A percentile compares a stretch with the other conserved stretches of the same genome.
These are phyloP conservation scores for Phytophthora europaea DNA, from an alignment of 352 stramenopile species.

Conservation along the genomic window DNA sequence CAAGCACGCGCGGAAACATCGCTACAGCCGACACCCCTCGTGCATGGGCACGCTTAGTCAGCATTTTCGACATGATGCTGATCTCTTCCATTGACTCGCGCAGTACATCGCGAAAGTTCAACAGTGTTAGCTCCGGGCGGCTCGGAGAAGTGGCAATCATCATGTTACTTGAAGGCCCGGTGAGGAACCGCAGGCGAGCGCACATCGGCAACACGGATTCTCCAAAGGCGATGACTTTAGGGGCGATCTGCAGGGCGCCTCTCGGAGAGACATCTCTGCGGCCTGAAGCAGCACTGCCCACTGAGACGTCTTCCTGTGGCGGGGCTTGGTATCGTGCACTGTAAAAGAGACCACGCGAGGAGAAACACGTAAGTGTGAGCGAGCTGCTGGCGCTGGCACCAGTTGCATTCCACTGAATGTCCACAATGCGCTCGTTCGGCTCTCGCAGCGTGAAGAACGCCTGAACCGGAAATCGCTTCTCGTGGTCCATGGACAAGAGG, in stretches of 20 bases:
- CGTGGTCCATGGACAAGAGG: conserved; percentile 75
- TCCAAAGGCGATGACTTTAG: conserved; percentile 59
- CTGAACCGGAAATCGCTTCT: conserved; percentile 72
- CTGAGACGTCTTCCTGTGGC: conserved; percentile 28
- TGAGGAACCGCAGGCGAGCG: conserved; percentile 53
- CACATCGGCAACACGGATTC: conserved; percentile 56
- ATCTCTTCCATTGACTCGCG: conserved; percentile 62
- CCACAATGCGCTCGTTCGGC: conserved; percentile 52
- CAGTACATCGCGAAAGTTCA: conserved; percentile 67
- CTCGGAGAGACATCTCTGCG: conserved; percentile 28
- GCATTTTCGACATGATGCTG: conserved; percentile 57
- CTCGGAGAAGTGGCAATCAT: conserved; percentile 56
- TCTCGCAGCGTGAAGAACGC: conserved; percentile 60
- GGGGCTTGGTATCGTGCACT: conserved; percentile 47
- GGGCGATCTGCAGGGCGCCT: conserved; percentile 38
- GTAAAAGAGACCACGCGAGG: conserved; percentile 62
- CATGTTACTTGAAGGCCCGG: conserved; percentile 53
- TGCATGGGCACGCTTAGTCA: conserved; percentile 64
- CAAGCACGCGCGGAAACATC: conserved; percentile 50
- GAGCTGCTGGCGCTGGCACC: conserved; percentile 36
- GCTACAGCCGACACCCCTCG: conserved; percentile 64
- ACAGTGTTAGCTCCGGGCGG: conserved; percentile 51
- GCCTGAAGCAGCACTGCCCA: conserved; percentile 19
- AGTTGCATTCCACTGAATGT: conserved; percentile 68
- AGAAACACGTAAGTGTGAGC: conserved; percentile 68